Evolutionary conservation across 805 yeast species (phyloP), one percentile per base, ranked within the genome.

Genomic region (Torulaspora microellipsoides): DNA sequence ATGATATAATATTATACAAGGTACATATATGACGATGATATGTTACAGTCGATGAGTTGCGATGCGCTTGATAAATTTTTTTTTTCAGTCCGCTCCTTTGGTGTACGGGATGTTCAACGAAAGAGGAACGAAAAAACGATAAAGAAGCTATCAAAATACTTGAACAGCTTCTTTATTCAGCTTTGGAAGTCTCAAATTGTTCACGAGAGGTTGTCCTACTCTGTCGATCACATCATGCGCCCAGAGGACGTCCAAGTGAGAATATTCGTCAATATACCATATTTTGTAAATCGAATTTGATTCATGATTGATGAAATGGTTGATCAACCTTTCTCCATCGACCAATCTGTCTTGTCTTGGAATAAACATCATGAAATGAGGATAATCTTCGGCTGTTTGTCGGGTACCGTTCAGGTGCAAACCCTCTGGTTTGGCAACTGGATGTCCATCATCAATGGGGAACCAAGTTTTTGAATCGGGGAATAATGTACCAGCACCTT

Each of bases 201-300:
- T 53, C 3, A 71, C 40, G 25, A 76, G 52, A 9, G 69, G 72
- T 38, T 62, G 64, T 1, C 95, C 96, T 15, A 91, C 76, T 34
- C 71, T 73, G 3, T 77, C 79, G 23, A 77, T 70, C 1, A 81
- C 81, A 58, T 86, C 90, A 55, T 76, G 80, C 0, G 97, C 91
- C 99, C 99, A 91, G 11, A 90, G 69, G 0, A 89, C 95, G 64
- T 91, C 99, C 40, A 91, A 67, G 64, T 91, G 99, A 13, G 89
- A 79, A 61, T 91, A 91, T 8, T 72, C 75, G 0, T 77, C 75
- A 5, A 91, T 55, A 27, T 55, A 58, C 52, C 65, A 59, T 15
- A 63, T 58, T 14, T 62, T 59, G 50, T 54, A 67, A 15, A 55
- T 35, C 2, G 50, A 50, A 11, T 56, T 56, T 11, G 58, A 57